Evolutionary conservation across 805 yeast species (phyloP), one percentile per base, ranked within the genome.

Genomic region (Komagataella phaffii): DNA sequence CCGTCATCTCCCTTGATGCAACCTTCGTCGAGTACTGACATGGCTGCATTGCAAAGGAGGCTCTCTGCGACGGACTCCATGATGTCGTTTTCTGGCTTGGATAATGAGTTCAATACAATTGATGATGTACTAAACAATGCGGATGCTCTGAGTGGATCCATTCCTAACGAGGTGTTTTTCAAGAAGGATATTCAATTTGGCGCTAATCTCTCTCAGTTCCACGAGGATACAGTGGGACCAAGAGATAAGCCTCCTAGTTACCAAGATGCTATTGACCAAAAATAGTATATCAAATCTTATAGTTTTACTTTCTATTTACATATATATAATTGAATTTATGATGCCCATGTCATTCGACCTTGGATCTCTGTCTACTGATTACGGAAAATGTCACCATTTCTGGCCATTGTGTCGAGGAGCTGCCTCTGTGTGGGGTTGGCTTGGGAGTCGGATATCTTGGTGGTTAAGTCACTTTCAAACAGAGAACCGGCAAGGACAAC

Each of bases 401-500:
- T 51, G 30, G 58, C 57, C 72, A 68, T 68, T 24, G 53, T 58
- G 43, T 61, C 57, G 18, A 65, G 53, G 7, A 64, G 62, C 54
- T 59, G 63, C 52, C 57, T 65, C n/a, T 60, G 54, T 36, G 30
- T 24, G 7, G 64, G 59, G 55, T 58, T 60, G 23, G 54, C 59
- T 40, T 61, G 58, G 5, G 65, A 62, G 48, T 60, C 58, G 12
- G 64, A 48, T 10, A 55, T 65, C 52, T 72, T 77, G 18, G 57
- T 60, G 12, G 76, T 73, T 48, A 44, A 45, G 54, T 68, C 63
- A 55, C 76, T 72, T 63, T 86, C 87, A 65, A 88, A 83, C 47
- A 81, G 72, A 45, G 85, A 73, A 46, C 88, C 88, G 53, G 86
- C 78, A 57, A 87, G 64, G 24, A 76, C 69, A 53, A 80, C 69